Conservation (phyloP, 257 asterid species). For the Sherardia arvensis region DNA sequence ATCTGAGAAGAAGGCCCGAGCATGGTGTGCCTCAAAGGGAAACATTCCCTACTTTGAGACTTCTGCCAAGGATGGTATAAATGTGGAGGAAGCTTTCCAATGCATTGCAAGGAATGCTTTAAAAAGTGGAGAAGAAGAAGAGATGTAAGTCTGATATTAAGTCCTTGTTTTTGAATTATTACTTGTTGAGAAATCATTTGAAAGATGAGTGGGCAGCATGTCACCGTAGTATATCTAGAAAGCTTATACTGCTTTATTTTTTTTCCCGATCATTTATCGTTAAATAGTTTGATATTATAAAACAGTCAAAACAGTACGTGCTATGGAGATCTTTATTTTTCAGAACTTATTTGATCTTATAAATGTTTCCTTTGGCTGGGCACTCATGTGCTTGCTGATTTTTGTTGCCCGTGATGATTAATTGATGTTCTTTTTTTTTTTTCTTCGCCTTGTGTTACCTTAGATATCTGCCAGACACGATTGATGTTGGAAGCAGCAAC, state of each 20-base stretch:
- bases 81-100: slow-evolving; percentile 96
- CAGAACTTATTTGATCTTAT: neutral
- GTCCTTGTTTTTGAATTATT: neutral
- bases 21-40: slow-evolving; percentile 98
- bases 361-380: neutral
- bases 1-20: slow-evolving; percentile 96
- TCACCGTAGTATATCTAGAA: neutral
- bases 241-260: neutral
- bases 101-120: slow-evolving; percentile 90
- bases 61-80: slow-evolving; percentile 94
- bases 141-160: slow-evolving; percentile 61
- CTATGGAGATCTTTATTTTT: too few species aligned
- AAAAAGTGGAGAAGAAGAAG: slow-evolving; percentile 89
- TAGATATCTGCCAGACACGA: slow-evolving; percentile 92
- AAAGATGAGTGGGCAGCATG: neutral
- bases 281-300: neutral
- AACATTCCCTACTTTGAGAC: slow-evolving; percentile 96
- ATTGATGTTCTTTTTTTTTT: neutral
- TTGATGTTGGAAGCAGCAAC: slow-evolving; percentile 65
- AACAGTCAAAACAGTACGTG: too few species aligned
- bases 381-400: neutral
- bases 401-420: neutral
- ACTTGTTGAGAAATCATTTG: neutral
- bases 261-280: neutral
- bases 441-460: slow-evolving; percentile 7